Evolutionary conservation across 2,329 filamentous ascomycete species (phyloP).

Genomic region (Apiospora arundinis): DNA sequence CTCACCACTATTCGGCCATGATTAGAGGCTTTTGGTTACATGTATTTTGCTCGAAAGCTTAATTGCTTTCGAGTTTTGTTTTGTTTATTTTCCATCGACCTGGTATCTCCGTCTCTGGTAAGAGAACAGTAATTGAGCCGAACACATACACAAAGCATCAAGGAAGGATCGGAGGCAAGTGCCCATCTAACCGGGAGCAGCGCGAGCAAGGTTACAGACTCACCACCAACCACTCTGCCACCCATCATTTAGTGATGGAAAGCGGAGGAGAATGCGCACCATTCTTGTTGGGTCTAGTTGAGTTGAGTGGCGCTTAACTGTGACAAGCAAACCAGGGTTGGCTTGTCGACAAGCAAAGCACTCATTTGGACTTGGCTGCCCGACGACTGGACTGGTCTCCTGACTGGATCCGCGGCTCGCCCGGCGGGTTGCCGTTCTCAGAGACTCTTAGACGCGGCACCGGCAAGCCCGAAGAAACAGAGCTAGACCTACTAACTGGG

Average conservation of each 20-base stretch:
- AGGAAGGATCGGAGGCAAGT: not conserved
- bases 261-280: not conserved
- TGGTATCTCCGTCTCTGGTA: not conserved
- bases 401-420: slow-evolving; percentile 1
- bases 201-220: not conserved
- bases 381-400: not conserved
- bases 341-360: slow-evolving; percentile 11
- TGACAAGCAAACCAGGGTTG: slow-evolving; percentile 1
- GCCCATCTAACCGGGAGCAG: not conserved
- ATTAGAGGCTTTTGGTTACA: not conserved
- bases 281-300: slow-evolving; percentile 14
- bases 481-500: not conserved
- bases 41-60: not conserved
- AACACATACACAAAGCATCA: not conserved
- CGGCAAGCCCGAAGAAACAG: slow-evolving; percentile 15
- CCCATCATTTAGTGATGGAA: not conserved
- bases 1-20: too few relatives aligned
- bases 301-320: slow-evolving; percentile 11
- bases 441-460: slow-evolving; percentile 12
- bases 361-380: slow-evolving; percentile 1
- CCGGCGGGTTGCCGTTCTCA: slow-evolving; percentile 13
- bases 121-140: not conserved
- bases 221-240: not conserved
- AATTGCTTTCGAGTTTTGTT: not conserved
- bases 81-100: not conserved